Evolutionary conservation across 352 stramenopile species (phyloP), one percentile per base, ranked within the genome.

Genomic region (Pythium aristosporum): DNA sequence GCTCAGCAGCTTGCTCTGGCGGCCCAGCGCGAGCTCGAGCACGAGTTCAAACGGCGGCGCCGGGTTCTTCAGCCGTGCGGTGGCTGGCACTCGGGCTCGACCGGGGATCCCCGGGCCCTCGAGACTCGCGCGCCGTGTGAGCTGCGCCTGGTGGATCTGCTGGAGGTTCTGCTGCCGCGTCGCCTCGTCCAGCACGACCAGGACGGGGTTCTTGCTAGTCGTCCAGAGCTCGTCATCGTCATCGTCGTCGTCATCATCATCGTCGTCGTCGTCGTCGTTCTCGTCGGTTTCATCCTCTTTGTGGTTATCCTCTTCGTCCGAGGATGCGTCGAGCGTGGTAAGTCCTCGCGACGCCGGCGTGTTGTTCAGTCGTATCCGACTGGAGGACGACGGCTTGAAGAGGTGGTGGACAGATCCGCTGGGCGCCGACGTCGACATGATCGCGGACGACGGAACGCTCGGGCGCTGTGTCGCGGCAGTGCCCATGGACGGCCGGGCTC

Each of bases 21-120:
- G 64, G 2, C 79, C 76, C 20, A 92, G 63, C 21, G 78, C 61
- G 39, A 92, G 69, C n/a, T 87, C 75, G 25, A 92, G 63, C 15
- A 79, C 87, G 34, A 92, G 42, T 13, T 72, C 66, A 32, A 48
- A 72, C 30, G 50, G 18, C 15, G 42, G 42, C 15, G 32, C 20
- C 7, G 46, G 47, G 21, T 44, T 48, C 4, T 23, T 44, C 7
- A 12, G 37, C 9, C 10, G 13, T 52, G 25, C 25, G 1, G 25
- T 30, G 25, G 25, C 25, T 30, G 25, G 25, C 25, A 30, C 25
- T 30, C 25, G 25, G 25, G 25, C 25, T 30, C 25, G 25, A 0
- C 25, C 25, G 1, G 25, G 25, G 25, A 30, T 30, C 3, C 25
- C 25, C 25, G 25, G 25, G 7, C 20, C 13, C 52, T 39, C 34